Conservation (phyloP, 768 basidiomycete species). For the Clavaria fumosa region DNA sequence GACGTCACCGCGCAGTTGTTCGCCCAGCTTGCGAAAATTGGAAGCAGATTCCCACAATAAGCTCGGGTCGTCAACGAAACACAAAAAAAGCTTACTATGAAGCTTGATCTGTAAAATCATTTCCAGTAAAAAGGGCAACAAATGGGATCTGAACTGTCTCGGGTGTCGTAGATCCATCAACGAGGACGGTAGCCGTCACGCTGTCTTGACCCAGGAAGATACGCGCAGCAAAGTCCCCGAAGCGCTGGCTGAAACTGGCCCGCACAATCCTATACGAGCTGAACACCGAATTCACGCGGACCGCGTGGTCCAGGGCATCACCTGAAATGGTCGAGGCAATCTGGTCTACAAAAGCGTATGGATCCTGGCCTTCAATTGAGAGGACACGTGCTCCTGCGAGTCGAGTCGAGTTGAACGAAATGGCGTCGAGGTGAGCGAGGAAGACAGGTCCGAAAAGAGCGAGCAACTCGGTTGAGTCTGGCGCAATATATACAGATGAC, state of each 20-base stretch:
- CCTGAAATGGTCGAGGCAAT: constrained; percentile 46
- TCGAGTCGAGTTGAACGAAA: constrained; percentile 41
- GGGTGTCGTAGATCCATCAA: no score
- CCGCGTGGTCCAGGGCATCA: constrained; percentile 47
- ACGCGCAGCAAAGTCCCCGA: no score
- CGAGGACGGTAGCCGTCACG: no score
- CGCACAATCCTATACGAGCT: constrained; percentile 37
- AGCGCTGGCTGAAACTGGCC: constrained; percentile 36
- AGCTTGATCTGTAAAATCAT: no score
- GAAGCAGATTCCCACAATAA: constrained; percentile 24
- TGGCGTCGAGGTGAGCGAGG: constrained; percentile 29
- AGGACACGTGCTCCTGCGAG: constrained; percentile 46
- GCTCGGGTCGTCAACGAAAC: no score
- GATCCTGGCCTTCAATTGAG: constrained; percentile 34
- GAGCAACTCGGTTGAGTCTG: constrained; percentile 38
- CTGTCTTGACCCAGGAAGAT: no score
- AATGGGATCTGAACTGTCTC: no score
- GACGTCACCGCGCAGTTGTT: constrained; percentile 39
- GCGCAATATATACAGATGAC: constrained; percentile 35
- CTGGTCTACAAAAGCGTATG: constrained; percentile 39
- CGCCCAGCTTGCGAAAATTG: constrained; percentile 29
- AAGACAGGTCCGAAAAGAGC: constrained; percentile 29
- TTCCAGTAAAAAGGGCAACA: no score
- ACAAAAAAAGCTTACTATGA: no score
- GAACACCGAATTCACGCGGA: constrained; percentile 48